Base-by-base conservation (phyloP, 2,329 filamentous ascomycete species). In the Penicillium italicum region DNA sequence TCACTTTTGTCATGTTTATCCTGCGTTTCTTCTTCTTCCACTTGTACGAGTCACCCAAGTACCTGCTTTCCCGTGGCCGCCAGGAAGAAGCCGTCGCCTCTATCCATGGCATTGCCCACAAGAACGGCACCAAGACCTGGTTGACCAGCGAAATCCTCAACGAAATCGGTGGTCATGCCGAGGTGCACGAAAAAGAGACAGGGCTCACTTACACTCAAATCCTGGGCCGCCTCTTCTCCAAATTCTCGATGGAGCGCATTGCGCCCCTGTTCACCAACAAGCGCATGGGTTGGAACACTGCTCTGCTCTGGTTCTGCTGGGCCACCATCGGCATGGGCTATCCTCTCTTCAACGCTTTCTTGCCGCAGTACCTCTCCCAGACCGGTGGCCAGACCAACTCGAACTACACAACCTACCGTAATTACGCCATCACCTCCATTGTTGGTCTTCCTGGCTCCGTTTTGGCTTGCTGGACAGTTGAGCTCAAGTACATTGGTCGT, bases 41-140 rank as follows among this genome's bases (percentile, higher is more conserved):
- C 57, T 81, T 95, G 12, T 90, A 89, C 69, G 91, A 96, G 69
- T 94, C 90, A 7, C 91, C 91, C 33, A 94, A 94, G 69, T 95
- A 85, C 67, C 79, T 95, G 14, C 82, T 95, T 7, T 87, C 86
- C 20, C 81, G 84, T 20, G 88, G 89, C 30, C 83, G 88, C 7
- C 87, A 94, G 71, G 76, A 83, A 16, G 89, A 94, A 69, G 90
- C 90, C 1, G 88, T 95, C 1, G 87, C 85, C 1, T 88, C 90
- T 1, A 83, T 95, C 7, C 88, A 92, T 60, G 88, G 86, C 6
- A 85, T 95, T 57, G 90, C 90, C 1, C 81, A 82, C 66, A 82
- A 85, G 64, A 92, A 93, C 74, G 78, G 74, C 56, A 62, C 69
- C 33, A 87, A 84, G 70, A 91, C 87, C 0, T 90, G 87, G 86